These are phyloP conservation scores for Talaromyces sp. DNA, from an alignment of 2,329 filamentous ascomycete species.

Conservation along the genomic window DNA sequence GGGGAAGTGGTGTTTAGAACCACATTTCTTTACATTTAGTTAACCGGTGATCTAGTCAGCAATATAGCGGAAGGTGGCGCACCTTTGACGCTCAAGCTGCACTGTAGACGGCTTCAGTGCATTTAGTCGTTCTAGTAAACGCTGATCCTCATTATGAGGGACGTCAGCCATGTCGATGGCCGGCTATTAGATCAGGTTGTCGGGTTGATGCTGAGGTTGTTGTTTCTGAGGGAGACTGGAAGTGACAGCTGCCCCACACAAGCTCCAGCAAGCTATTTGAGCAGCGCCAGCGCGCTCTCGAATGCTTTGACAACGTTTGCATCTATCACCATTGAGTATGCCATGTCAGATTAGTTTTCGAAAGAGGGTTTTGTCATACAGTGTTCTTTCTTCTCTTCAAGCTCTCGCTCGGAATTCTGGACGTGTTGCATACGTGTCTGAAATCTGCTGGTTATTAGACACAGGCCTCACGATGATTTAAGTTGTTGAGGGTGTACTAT, in stretches of 20 bases:
- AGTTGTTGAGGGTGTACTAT: conserved; percentile 20
- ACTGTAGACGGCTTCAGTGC: conserved; percentile 33
- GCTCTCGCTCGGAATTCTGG: conserved; percentile 64
- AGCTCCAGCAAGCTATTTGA: conserved; percentile 26
- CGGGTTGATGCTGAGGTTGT: not conserved
- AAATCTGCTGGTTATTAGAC: conserved; percentile 49
- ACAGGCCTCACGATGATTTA: not conserved
- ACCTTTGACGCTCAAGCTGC: conserved; percentile 30
- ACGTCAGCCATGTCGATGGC: conserved; percentile 20
- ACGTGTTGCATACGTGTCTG: conserved; percentile 76
- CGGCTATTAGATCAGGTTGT: not conserved
- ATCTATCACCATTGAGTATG: conserved; percentile 28
- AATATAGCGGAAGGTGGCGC: not conserved
- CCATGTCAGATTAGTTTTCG: no score
- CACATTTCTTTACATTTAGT: conserved; percentile 10
- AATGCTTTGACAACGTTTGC: conserved; percentile 47
- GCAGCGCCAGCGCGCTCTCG: conserved; percentile 45
- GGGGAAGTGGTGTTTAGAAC: not conserved
- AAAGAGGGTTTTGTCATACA: conserved; percentile 54
- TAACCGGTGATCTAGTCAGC: not conserved
- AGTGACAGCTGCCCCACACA: conserved; percentile 16
- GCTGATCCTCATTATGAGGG: conserved; percentile 25
- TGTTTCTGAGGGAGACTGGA: not conserved
- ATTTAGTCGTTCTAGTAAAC: conserved; percentile 32
- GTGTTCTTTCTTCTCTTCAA: conserved; percentile 73